Percentiles rank a stretch among this genome's conserved stretches.
phyloP scores from a whole-genome alignment of 208 protist species.

The Trypanosoma theileri region DNA sequence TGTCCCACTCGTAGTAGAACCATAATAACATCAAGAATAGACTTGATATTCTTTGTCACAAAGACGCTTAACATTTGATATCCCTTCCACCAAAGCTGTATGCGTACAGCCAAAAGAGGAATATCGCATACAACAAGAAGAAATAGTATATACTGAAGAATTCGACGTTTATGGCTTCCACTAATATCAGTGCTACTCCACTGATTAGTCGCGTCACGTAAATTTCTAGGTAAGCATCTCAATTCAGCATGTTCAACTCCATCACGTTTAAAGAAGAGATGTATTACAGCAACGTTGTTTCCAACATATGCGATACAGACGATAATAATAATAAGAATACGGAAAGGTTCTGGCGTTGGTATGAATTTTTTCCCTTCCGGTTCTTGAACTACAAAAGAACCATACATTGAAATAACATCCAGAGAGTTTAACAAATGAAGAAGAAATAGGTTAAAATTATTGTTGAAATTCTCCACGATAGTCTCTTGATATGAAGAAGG shows the following conservation, averaged over 20 bases:
- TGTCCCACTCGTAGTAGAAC: conserved; percentile 17
- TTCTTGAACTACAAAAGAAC: background rate
- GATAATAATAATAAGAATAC: conserved; percentile 18
- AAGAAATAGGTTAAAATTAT: conserved; percentile 30
- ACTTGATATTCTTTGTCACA: conserved; percentile 29
- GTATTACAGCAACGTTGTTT: conserved; percentile 26
- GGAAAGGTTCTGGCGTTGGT: conserved; percentile 16
- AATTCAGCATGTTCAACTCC: conserved; percentile 23
- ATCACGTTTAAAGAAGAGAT: conserved; percentile 26
- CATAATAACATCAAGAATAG: conserved; percentile 28
- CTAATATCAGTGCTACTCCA: conserved; percentile 15
- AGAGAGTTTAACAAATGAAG: conserved; percentile 28
- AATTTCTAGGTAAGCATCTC: conserved; percentile 15
- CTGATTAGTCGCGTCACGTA: conserved; percentile 22
- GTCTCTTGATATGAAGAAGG: background rate
- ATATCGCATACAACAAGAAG: conserved; percentile 30
- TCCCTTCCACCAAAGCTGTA: conserved; percentile 24
- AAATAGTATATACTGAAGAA: conserved; percentile 32
- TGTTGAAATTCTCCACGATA: conserved; percentile 26
- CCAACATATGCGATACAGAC: conserved; percentile 20
- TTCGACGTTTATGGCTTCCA: conserved; percentile 28
- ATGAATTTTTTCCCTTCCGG: background rate
- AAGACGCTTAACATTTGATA: conserved; percentile 29
- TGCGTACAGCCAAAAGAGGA: conserved; percentile 25
- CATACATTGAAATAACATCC: conserved; percentile 28